phyloP scores from a whole-genome alignment of 2,329 filamentous ascomycete genomes.

The Talaromyces sp. region DNA sequence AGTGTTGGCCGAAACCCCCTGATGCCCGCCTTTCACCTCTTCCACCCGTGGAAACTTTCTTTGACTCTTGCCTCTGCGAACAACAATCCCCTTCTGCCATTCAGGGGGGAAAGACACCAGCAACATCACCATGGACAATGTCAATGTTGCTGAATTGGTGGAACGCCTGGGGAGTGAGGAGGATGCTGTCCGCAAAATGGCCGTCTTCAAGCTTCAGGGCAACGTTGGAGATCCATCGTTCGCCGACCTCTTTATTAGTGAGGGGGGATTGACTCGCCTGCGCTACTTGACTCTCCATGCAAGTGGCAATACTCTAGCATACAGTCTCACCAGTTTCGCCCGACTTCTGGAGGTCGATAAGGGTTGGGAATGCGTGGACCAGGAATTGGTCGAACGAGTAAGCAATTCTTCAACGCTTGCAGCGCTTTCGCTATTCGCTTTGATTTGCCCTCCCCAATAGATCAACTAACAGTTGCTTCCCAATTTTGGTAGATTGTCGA shows the following conservation, averaged over 20 bases:
- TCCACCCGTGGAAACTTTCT: neutral
- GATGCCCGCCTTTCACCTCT: neutral
- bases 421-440: too few species aligned
- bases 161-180: slow-evolving; percentile 65
- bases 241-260: slow-evolving; percentile 92
- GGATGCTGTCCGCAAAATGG: slow-evolving; percentile 96
- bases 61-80: too few species aligned
- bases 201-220: slow-evolving; percentile 94
- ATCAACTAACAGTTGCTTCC: too few species aligned
- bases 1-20: neutral
- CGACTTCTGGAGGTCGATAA: slow-evolving; percentile 93
- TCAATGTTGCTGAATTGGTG: slow-evolving; percentile 61
- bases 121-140: slow-evolving; percentile 51
- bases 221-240: slow-evolving; percentile 96
- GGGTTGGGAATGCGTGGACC: slow-evolving; percentile 77
- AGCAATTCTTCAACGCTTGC: slow-evolving; percentile 32
- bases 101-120: neutral
- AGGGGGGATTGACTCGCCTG: slow-evolving; percentile 80
- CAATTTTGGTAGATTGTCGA: slow-evolving; percentile 91
- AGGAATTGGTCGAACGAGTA: slow-evolving; percentile 62
- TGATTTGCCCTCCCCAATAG: too few species aligned
- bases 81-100: neutral
- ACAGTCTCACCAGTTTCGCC: slow-evolving; percentile 86
- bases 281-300: slow-evolving; percentile 81
- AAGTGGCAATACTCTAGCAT: slow-evolving; percentile 91